These are phyloP conservation scores for Limonomyces culmigenus DNA, from an alignment of 1,284 basidiomycete genomes.

Conservation along the genomic window DNA sequence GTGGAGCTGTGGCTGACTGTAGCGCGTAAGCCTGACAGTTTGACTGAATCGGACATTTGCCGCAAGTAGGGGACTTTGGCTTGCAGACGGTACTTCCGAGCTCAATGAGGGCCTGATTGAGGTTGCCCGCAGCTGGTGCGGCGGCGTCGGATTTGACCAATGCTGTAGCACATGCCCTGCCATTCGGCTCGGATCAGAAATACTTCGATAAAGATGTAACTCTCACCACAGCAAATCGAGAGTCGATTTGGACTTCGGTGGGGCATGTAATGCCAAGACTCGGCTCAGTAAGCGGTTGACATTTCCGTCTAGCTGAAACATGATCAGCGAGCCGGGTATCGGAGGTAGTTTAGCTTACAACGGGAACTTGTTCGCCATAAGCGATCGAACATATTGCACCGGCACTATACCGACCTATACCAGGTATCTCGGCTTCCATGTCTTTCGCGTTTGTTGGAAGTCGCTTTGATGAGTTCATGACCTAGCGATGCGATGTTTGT, in stretches of 20 bases:
- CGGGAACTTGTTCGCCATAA: constrained; percentile 69
- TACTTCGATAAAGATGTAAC: constrained; percentile 16
- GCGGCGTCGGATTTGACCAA: constrained; percentile 42
- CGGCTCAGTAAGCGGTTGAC: constrained; percentile 73
- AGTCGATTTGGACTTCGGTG: constrained; percentile 34
- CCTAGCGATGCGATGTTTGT: constrained; percentile 18
- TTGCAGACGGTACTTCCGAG: constrained; percentile 86
- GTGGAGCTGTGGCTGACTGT: background rate
- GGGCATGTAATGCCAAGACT: constrained; percentile 66
- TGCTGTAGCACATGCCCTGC: too few species aligned
- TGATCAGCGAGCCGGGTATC: constrained; percentile 3
- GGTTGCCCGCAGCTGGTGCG: constrained; percentile 41
- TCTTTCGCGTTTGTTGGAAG: constrained; percentile 70
- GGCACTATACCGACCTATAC: constrained; percentile 82
- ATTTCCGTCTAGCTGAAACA: constrained; percentile 79
- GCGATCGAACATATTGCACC: constrained; percentile 87
- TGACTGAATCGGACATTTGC: constrained; percentile 47
- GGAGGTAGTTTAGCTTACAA: constrained; percentile 31
- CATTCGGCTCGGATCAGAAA: too few species aligned
- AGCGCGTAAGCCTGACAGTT: constrained; percentile 51
- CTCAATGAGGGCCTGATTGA: constrained; percentile 81
- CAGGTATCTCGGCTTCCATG: constrained; percentile 76
- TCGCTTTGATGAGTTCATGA: constrained; percentile 52
- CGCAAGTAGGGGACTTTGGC: constrained; percentile 63
- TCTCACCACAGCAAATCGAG: background rate